These are phyloP conservation scores for Globisporangium polare DNA, from an alignment of 352 stramenopile species.

Conservation along the genomic window DNA sequence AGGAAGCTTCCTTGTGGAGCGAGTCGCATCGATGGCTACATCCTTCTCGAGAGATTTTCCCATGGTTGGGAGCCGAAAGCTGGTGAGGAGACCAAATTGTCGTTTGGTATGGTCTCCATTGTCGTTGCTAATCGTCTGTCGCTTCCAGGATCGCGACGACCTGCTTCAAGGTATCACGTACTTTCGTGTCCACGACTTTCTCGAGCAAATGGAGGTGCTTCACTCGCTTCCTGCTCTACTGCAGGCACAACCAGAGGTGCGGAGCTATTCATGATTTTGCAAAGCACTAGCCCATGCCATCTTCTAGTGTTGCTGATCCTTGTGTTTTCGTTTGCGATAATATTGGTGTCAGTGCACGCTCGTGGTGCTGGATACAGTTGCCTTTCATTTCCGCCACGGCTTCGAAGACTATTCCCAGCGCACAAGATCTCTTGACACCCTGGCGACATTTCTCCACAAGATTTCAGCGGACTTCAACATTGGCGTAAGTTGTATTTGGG, in stretches of 20 bases:
- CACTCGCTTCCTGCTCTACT: slow-evolving; percentile 69
- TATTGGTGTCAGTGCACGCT: slow-evolving; percentile 64
- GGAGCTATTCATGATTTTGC: not conserved
- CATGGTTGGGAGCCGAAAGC: slow-evolving; percentile 19
- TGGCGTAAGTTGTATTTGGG: slow-evolving; percentile 24
- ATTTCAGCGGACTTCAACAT: slow-evolving; percentile 54
- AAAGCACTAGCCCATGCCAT: too few relatives aligned
- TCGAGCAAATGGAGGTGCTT: slow-evolving; percentile 88
- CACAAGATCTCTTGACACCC: slow-evolving; percentile 55
- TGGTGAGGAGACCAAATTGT: slow-evolving; percentile 25
- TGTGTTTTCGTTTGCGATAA: not conserved
- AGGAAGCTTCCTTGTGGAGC: slow-evolving; percentile 89
- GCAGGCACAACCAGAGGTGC: slow-evolving; percentile 27
- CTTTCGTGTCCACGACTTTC: slow-evolving; percentile 82
- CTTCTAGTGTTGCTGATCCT: not conserved
- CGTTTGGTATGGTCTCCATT: slow-evolving; percentile 10
- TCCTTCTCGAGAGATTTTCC: slow-evolving; percentile 74
- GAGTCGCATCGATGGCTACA: slow-evolving; percentile 80
- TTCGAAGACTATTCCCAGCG: slow-evolving; percentile 75
- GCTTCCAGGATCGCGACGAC: slow-evolving; percentile 57
- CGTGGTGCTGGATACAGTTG: slow-evolving; percentile 91
- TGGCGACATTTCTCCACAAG: slow-evolving; percentile 67
- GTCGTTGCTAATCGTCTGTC: not conserved
- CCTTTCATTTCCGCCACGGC: slow-evolving; percentile 92
- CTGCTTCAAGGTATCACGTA: slow-evolving; percentile 79